Evolutionary conservation across 2,329 filamentous ascomycete species (phyloP), one percentile per base, ranked within the genome.

Genomic region (Parafenestella ontariensis): DNA sequence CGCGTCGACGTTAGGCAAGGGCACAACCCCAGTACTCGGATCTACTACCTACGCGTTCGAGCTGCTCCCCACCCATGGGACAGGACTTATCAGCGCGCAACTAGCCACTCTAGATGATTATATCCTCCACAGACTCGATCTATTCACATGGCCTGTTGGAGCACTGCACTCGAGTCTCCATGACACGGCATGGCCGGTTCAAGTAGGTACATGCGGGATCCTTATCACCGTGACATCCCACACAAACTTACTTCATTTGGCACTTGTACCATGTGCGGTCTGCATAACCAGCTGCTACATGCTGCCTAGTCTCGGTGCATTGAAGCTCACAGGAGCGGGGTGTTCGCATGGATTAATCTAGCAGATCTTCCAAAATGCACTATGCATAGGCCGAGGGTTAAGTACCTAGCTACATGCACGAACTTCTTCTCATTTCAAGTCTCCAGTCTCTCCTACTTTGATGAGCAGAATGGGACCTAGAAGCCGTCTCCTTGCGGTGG

Each of bases 401-500:
- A 56, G 41, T 56, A 56, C 15, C 26, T 36, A 15, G 15, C 26
- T 17, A 37, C 18, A n/a, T 21, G 18, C 40, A 21, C 6, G n/a
- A 17, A 33, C 11, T 28, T 9, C n/a, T n/a, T 46, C 24, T 2
- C 29, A 21, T 15, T 46, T 48, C 7, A 39, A 6, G 9, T 31
- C 9, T 3, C 28, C 28, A 31, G 9, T 3, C 15, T 11, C 28
- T 11, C 28, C 17, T 47, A 28, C 18, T 11, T 2, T n/a, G 33
- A n/a, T 48, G 10, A 37, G 33, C 21, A 46, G 28, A 47, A 55
- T 54, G 43, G 46, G 33, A 20, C 26, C 53, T n/a, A 20, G 36
- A 37, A 51, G 40, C 17, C 37, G 37, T 26, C 11, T 55, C 5
- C 46, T 58, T 5, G 18, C 61, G 26, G 28, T 41, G 15, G 44